These are phyloP conservation scores for Backusella liffmaniae DNA, from an alignment of 192 early-diverging fungal genomes.

Conservation along the genomic window DNA sequence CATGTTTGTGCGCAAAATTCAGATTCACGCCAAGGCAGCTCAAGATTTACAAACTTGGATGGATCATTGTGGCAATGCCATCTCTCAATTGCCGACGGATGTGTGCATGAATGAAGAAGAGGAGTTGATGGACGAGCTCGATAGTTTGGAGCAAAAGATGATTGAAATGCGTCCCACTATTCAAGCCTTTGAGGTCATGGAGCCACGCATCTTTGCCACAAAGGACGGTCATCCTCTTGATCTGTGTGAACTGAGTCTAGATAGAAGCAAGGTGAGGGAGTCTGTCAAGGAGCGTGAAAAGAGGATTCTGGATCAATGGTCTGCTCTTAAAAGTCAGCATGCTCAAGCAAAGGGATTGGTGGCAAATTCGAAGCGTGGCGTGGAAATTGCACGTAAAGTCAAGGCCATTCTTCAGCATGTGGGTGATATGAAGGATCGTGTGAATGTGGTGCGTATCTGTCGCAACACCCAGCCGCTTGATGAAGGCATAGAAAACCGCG, in stretches of 20 bases:
- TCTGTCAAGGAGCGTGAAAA: conserved; percentile 25
- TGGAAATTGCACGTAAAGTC: conserved; percentile 30
- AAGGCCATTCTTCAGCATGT: conserved; percentile 28
- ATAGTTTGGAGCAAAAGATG: conserved; percentile 22
- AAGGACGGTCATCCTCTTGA: conserved; percentile 9
- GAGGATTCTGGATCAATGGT: conserved; percentile 34
- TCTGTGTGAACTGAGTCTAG: conserved; percentile 6
- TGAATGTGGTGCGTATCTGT: conserved; percentile 9
- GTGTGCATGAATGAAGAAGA: conserved; percentile 26
- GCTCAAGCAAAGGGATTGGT: conserved; percentile 14
- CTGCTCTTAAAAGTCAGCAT: conserved; percentile 25
- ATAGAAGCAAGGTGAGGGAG: conserved; percentile 1
- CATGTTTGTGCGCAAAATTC: conserved; percentile 21
- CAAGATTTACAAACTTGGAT: conserved; percentile 30
- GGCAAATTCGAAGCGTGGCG: conserved; percentile 7
- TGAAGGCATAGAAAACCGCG: neutral
- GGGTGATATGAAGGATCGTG: conserved; percentile 27
- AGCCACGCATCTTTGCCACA: conserved; percentile 12
- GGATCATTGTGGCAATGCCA: conserved; percentile 19
- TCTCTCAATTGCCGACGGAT: conserved; percentile 22
- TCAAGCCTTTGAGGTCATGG: conserved; percentile 25
- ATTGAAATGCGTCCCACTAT: conserved; percentile 24
- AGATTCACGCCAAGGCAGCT: conserved; percentile 29
- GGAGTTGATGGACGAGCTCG: conserved; percentile 20
- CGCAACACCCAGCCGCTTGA: conserved; percentile 6